Evolutionary conservation across 2,329 filamentous ascomycete genomes (phyloP), one percentile per base, ranked within the genome.

Genomic region (Plectosphaerella plurivora): DNA sequence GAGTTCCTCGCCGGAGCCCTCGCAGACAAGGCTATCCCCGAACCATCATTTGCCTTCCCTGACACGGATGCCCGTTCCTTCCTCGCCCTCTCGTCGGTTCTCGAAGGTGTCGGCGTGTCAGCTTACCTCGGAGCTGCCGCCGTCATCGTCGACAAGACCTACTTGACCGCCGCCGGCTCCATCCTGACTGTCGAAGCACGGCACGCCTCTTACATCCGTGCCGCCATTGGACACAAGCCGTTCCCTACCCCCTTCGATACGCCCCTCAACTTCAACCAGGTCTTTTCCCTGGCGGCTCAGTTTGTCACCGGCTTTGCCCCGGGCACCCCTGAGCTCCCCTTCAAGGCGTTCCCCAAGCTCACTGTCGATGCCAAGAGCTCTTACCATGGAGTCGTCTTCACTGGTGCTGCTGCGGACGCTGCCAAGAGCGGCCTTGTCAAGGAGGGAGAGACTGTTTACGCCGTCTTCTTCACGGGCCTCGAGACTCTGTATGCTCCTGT

Each of bases 101-200:
- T 88, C 22, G 78, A 86, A 53, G 84, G 87, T 60, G 77, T 84
- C 25, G 77, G 84, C 9, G 84, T 88, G 69, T 80, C 78, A 2
- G 73, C 85, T 4, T 86, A 84, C 69, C 71, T 88, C 45, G 81
- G 82, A 45, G 84, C 83, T 16, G 84, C 84, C 6, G 76, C 77
- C 22, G 71, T 73, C 54, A 84, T 83, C 56, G 73, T 77, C 55
- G 74, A 77, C 64, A 77, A 81, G 56, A 69, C 71, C 20, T 85
- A 85, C 67, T 69, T 88, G 45, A 79, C 79, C 1, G 77, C 77
- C 4, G 84, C 84, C 1, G 84, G 79, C 24, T 78, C 78, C 52
- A 83, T 89, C 61, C 71, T 88, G 35, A 82, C 81, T 28, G 78
- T 86, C 52, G 84, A 88, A 61, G 76, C 84, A 33, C 78, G 84